Evolutionary conservation across 139 green algal genomes (phyloP).

Genomic region (Tetraselmis chui): DNA sequence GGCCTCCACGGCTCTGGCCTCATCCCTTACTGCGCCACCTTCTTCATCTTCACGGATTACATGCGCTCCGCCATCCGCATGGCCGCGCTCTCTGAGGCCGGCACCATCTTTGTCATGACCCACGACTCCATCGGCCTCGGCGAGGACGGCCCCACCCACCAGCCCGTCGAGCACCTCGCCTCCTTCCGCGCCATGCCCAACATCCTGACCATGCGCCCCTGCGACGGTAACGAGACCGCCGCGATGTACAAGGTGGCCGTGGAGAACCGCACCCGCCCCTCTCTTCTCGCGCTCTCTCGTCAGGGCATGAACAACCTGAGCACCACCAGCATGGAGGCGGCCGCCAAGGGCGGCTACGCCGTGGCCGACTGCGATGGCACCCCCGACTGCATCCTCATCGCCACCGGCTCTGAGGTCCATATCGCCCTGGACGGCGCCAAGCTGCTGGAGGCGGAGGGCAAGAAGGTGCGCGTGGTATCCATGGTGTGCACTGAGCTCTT

Average conservation of each 20-base stretch:
- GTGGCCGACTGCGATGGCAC: constrained; percentile 50
- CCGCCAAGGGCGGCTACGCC: constrained; percentile 85
- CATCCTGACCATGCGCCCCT: constrained; percentile 91
- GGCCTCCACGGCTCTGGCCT: constrained; percentile 81
- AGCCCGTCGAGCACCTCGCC: constrained; percentile 97
- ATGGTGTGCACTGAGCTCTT: constrained; percentile 96
- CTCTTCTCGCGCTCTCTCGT: constrained; percentile 87
- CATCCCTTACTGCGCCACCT: constrained; percentile 97
- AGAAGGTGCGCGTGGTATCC: constrained; percentile 90
- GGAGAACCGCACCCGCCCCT: constrained; percentile 64
- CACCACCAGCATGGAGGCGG: constrained; percentile 66
- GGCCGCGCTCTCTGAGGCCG: constrained; percentile 80
- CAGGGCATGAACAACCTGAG: constrained; percentile 94
- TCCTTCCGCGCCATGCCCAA: constrained; percentile 98
- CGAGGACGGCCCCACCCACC: constrained; percentile 98
- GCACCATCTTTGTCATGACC: constrained; percentile 95
- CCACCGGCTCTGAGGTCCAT: constrained; percentile 88
- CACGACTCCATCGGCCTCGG: constrained; percentile 99
- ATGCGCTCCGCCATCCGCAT: constrained; percentile 96
- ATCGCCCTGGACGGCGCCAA: constrained; percentile 77
- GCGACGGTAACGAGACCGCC: constrained; percentile 93
- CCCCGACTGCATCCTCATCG: constrained; percentile 91
- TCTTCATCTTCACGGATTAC: constrained; percentile 99
- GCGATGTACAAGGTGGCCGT: constrained; percentile 87
- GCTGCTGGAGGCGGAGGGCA: constrained; percentile 73